phyloP scores from a whole-genome alignment of 148 eudicot species.

The Silene latifolia region DNA sequence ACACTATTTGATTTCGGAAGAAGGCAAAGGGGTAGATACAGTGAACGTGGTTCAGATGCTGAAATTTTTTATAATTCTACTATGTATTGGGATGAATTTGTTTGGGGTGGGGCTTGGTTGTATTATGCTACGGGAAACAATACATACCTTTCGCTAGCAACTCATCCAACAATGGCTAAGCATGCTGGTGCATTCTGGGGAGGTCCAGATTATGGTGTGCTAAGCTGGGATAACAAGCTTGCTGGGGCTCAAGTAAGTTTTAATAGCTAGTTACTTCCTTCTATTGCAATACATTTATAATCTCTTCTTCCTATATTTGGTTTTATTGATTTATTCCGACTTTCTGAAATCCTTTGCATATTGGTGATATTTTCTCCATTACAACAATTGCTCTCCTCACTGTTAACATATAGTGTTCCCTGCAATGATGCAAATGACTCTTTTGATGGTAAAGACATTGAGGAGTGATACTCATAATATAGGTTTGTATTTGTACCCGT shows the following conservation, averaged over 20 bases:
- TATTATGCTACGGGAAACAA: slow-evolving; percentile 86
- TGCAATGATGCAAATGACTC: no score
- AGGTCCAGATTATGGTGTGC: slow-evolving; percentile 73
- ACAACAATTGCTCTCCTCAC: no score
- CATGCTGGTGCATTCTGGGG: slow-evolving; percentile 95
- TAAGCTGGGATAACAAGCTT: slow-evolving; percentile 95
- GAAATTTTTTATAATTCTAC: slow-evolving; percentile 72
- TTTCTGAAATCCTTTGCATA: not conserved
- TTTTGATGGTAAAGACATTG: no score
- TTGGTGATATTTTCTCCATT: no score
- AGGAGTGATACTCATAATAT: not conserved
- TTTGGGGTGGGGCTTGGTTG: slow-evolving; percentile 89
- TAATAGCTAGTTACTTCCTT: not conserved
- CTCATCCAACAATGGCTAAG: slow-evolving; percentile 54
- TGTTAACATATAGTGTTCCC: no score
- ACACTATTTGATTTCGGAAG: slow-evolving; percentile 67
- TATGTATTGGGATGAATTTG: slow-evolving; percentile 77
- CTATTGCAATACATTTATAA: not conserved
- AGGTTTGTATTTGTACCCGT: not conserved
- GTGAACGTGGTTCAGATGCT: slow-evolving; percentile 51
- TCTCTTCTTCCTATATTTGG: not conserved
- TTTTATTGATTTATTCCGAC: not conserved
- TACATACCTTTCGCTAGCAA: slow-evolving; percentile 72
- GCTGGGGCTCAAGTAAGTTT: slow-evolving; percentile 86
- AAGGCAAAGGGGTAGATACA: slow-evolving; percentile 75